These are phyloP conservation scores for Termitomyces sp. DNA, from an alignment of 768 basidiomycete species.

Conservation along the genomic window DNA sequence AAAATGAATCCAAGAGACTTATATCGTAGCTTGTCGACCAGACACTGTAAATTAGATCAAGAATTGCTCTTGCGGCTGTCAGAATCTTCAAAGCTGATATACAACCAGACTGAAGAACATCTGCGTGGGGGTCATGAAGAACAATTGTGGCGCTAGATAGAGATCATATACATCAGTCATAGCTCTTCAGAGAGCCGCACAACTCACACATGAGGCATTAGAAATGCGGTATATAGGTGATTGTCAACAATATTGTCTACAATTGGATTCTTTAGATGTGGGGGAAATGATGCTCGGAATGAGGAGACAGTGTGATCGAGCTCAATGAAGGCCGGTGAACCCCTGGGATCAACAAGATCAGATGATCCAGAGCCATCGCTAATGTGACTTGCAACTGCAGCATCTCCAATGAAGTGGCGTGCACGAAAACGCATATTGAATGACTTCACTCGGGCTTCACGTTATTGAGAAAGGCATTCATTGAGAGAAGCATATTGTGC, in stretches of 20 bases:
- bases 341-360: conserved; percentile 52
- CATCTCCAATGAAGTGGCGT: conserved; percentile 54
- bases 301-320: conserved; percentile 52
- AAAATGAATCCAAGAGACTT: conserved; percentile 64
- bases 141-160: conserved; percentile 59
- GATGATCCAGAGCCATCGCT: conserved; percentile 29
- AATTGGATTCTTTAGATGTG: conserved; percentile 50
- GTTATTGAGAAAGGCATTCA: neutral
- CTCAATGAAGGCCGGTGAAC: conserved; percentile 57
- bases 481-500: conserved; percentile 6
- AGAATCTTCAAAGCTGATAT: conserved; percentile 66
- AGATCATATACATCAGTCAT: conserved; percentile 5
- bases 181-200: neutral
- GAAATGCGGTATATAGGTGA: conserved; percentile 45
- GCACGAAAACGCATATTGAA: conserved; percentile 66
- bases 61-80: conserved; percentile 55
- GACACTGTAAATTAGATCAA: conserved; percentile 61
- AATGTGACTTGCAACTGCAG: conserved; percentile 34
- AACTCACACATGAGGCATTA: conserved; percentile 36
- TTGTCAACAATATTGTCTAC: conserved; percentile 50
- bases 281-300: conserved; percentile 55
- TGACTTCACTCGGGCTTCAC: conserved; percentile 42
- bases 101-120: conserved; percentile 50
- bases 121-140: conserved; percentile 73
- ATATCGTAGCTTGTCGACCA: conserved; percentile 71